Conservation (phyloP, 2,329 filamentous ascomycete species). For the Metarhizium sp. region DNA sequence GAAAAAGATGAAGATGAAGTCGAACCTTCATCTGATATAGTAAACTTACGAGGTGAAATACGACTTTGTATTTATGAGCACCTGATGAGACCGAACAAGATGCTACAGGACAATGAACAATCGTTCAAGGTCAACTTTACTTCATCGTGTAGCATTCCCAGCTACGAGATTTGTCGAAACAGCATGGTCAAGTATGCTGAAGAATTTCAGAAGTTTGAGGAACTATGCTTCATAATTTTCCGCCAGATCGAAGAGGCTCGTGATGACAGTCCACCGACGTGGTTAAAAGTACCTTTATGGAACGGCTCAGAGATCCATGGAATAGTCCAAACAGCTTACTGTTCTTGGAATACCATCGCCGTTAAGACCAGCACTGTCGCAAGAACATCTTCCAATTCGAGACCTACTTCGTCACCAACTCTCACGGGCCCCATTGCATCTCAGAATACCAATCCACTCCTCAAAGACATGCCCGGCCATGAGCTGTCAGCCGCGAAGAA, state of each 20-base stretch:
- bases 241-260: conserved; percentile 9
- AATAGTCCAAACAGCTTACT: too few relatives aligned
- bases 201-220: conserved; percentile 24
- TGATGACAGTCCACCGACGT: background rate
- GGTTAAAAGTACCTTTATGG: conserved; percentile 7
- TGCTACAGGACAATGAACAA: conserved; percentile 11
- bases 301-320: conserved; percentile 6
- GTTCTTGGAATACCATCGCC: background rate
- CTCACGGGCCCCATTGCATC: conserved; percentile 4
- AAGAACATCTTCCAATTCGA: conserved; percentile 1
- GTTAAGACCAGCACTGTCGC: conserved; percentile 3
- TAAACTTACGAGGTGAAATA: conserved; percentile 23
- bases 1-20: conserved; percentile 10
- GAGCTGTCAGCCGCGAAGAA: conserved; percentile 29
- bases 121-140: conserved; percentile 21
- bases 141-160: conserved; percentile 22
- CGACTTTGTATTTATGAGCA: conserved; percentile 25
- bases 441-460: conserved; percentile 30
- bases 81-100: conserved; percentile 17
- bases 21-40: conserved; percentile 19
- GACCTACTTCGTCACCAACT: background rate
- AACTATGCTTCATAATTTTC: conserved; percentile 17
- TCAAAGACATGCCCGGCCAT: conserved; percentile 28
- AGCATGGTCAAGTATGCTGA: conserved; percentile 21
- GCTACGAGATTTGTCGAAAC: conserved; percentile 18